These are phyloP conservation scores for Astrothelium macrocarpum DNA, from an alignment of 495 filamentous ascomycete genomes.

Conservation along the genomic window DNA sequence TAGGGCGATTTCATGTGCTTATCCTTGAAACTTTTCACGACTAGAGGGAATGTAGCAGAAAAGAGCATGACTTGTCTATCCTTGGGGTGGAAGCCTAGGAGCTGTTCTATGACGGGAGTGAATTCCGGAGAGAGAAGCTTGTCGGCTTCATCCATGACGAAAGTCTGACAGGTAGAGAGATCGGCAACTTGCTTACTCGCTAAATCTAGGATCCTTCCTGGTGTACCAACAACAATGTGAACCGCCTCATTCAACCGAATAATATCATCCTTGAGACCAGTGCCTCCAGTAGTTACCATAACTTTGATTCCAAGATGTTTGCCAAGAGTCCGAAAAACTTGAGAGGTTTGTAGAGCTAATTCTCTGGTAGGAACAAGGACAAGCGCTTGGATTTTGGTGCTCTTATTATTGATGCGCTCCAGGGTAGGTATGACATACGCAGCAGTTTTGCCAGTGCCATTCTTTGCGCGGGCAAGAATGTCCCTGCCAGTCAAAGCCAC, in stretches of 20 bases:
- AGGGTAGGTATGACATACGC: conserved; percentile 95
- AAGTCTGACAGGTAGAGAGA: conserved; percentile 90
- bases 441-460: conserved; percentile 96
- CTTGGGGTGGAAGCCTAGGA: conserved; percentile 85
- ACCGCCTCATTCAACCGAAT: conserved; percentile 87
- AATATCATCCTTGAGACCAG: conserved; percentile 90
- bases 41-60: conserved; percentile 90
- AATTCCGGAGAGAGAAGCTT: conserved; percentile 95
- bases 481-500: conserved; percentile 92
- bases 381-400: conserved; percentile 86
- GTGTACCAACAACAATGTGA: conserved; percentile 96
- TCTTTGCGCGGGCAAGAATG: conserved; percentile 93
- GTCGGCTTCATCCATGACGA: conserved; percentile 98
- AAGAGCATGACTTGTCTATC: conserved; percentile 99
- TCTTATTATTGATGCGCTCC: conserved; percentile 91
- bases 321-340: conserved; percentile 95
- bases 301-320: conserved; percentile 96
- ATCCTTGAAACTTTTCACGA: conserved; percentile 95
- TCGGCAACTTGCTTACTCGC: conserved; percentile 92
- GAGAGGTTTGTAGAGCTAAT: conserved; percentile 95
- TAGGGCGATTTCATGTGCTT: conserved; percentile 94
- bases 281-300: conserved; percentile 98
- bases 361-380: conserved; percentile 96
- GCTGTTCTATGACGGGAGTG: conserved; percentile 91
- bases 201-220: conserved; percentile 87